Base-by-base conservation (phyloP, 140 eudicot genomes). In the Oenanthe javanica region DNA sequence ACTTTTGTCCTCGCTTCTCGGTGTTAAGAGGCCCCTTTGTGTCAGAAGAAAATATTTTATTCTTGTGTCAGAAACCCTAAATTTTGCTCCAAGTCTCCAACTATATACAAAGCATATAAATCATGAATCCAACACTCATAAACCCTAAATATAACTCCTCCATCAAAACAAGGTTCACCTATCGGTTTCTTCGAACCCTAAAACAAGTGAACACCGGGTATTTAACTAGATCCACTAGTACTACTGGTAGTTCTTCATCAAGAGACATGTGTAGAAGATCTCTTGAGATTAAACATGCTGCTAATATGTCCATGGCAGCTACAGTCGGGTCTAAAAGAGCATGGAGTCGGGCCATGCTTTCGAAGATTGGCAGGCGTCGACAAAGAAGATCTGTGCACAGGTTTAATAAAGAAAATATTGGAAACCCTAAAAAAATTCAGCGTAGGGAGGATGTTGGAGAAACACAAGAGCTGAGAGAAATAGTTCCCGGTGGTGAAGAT, bases 261-360 rank as follows among this genome's bases (percentile, higher is more conserved):
- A 27, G 38, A n/a, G 38, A 66, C 6, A 61, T 61, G 2, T 54
- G 66, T 67, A 27, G 75, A 76, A 57, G 89, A 36, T 86, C 81
- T 72, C 79, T 81, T 13, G 85, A 81, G 79, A 85, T 94, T n/a
- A 87, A 84, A 84, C 15, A 86, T 10, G 97, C 98, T 25, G 96
- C 98, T 25, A 86, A 92, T 48, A 80, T 84, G 51, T 94, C 96
- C 45, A 85, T 94, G 96, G 98, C 97, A 19, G 75, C 87, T 42
- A 89, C 91, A 13, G 86, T 82, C 4, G 96, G 97, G 81, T 82
- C 93, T 10, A 86, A 77, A 72, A 82, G 93, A 83, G 90, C 96
- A 2, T 94, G 98, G 98, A 91, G 92, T 42, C 97, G 97, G 64
- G 93, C 97, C 80, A 72, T 92, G 49, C 86, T 92, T 70, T 50